Evolutionary conservation across 108 stramenopile species (phyloP), one percentile per base, ranked within the genome.

Genomic region (Poteriospumella lacustris): DNA sequence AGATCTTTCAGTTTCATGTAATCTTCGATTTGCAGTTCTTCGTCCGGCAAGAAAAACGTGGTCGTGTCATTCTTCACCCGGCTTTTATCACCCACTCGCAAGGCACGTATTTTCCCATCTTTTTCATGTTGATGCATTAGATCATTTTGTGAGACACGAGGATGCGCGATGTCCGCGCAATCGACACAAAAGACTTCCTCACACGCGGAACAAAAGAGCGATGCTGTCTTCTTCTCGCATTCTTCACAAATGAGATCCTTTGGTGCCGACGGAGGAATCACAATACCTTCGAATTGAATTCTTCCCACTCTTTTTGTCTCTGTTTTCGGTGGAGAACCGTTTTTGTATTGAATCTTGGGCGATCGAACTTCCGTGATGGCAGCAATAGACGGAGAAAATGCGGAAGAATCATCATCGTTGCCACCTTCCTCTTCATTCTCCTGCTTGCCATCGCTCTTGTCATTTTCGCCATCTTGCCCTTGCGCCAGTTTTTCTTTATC

Each of bases 231-330:
- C 36, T 3, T 64, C 36, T 64, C 60, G 36, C 60, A 64, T 33
- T 64, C 60, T 33, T 64, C 60, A 64, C 60, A 64, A 5, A 64
- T 64, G 5, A 64, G 36, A 64, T 19, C 31, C 36, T 64, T 3
- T 33, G 60, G 60, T 3, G 60, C 60, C 5, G 28, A 9, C 5
- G 12, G 24, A 19, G 15, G 29, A 9, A 64, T 34, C 5, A 34
- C 12, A 64, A 64, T 64, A 31, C 24, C 24, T 64, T 24, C 24
- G 36, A 64, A 64, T 33, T 24, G 15, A 31, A 64, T 64, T 12
- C 60, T n/a, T n/a, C n/a, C n/a, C n/a, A n/a, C n/a, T n/a, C n/a
- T n/a, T n/a, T n/a, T n/a, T n/a, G n/a, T n/a, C n/a, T n/a, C n/a
- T n/a, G n/a, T n/a, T n/a, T n/a, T n/a, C n/a, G n/a, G n/a, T n/a